Base-by-base conservation (phyloP, 306 rosid species). In the Pyrus bretschneideri region DNA sequence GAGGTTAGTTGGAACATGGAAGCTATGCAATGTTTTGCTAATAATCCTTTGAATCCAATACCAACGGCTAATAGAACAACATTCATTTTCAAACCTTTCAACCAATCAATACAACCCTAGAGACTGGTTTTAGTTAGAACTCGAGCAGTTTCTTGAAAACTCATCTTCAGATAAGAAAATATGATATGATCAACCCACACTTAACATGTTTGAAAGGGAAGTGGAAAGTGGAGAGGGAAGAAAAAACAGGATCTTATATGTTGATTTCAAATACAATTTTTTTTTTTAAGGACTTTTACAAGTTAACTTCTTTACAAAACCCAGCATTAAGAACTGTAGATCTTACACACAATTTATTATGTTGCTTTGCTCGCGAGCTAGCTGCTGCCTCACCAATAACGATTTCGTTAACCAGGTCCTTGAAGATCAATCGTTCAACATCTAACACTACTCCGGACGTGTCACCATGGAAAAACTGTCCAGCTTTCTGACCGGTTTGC, bases 391-490 rank as follows among this genome's bases (percentile, higher is more conserved):
- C 95, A 11, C 96, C 96, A 23, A 82, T 76, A 78, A 91, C 85
- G 58, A 94, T 69, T 78, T 94, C 98, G 27, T 85, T 86, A 58
- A 94, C 87, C 62, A 94, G 79, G 78, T 94, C 94, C 90, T 94
- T 94, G 66, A 94, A 94, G 65, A 94, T 83, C 63, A 77, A 77
- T 58, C 96, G 81, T 84, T 94, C 98, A 66, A 89, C 82, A 49
- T 91, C 95, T 75, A 94, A 83, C 66, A 90, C 96, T 13, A 81
- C 52, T 35, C 86, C 91, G 11, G 97, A 86, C 40, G 85, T 44
- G 22, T 91, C 93, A 62, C 84, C 86, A 49, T 58, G 77, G 81
- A 87, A 94, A 94, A 71, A 81, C 86, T 21, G 76, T 87, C 96
- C 96, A 92, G 70, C 83, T 82, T 63, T 77, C 90, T 0, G 94